Evolutionary conservation across 1,139 yeast species (phyloP), one percentile per base, ranked within the genome.

Genomic region (Zygoascus sp.): DNA sequence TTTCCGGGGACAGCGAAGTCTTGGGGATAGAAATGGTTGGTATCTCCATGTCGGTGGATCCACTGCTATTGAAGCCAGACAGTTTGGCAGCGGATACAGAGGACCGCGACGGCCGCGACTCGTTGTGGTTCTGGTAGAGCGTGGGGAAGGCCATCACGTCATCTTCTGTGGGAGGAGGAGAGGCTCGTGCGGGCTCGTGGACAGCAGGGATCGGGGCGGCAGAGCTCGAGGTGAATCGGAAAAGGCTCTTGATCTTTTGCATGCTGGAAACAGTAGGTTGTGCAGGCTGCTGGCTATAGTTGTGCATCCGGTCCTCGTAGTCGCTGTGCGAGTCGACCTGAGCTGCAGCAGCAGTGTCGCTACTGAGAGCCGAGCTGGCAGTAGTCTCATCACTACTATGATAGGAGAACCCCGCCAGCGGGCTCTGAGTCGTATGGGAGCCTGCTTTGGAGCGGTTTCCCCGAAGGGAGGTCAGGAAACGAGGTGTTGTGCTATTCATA

Each of bases 181-280:
- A 41, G 11, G 42, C n/a, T 7, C 3, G 28, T 7, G 45, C 8
- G 32, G 23, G 32, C 9, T 36, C 20, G 25, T 25, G 35, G 20
- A 19, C 30, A 7, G 50, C 20, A 21, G 37, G 40, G 16, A 54
- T 41, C 21, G 40, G 27, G 27, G 37, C 32, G 10, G 32, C 37
- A 40, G 38, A 30, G 22, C 49, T 47, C 8, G 55, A 52, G 30
- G 55, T 52, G 49, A 63, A 60, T 45, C 57, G 56, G 49, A 63
- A 62, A 46, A 63, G 51, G 47, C 54, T 61, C 45, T 60, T 58
- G 40, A 63, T 53, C 45, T 60, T 57, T 47, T 57, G 64, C 40
- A 42, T 42, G 16, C 43, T 30, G 13, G 35, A 40, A n/a, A 23
- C 27, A 10, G 30, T 23, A 8, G 43, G 19, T 13, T 40, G 43